phyloP scores from a whole-genome alignment of 2,329 filamentous ascomycete species.

The Phyllachora maydis region DNA sequence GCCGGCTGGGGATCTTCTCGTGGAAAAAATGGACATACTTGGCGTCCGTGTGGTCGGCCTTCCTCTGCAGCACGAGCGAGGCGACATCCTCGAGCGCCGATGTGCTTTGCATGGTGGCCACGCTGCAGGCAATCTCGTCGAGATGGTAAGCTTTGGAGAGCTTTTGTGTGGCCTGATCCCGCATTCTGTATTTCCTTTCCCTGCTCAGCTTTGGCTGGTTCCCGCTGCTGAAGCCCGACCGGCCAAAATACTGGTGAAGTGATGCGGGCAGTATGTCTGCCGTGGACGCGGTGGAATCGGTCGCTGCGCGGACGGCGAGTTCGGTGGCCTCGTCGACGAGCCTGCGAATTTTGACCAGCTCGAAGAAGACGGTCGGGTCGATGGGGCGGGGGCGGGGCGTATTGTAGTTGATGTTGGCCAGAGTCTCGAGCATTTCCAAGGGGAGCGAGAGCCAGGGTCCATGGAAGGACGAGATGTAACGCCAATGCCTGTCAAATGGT shows the following conservation, averaged over 20 bases:
- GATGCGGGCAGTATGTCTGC: constrained; percentile 27
- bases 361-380: constrained; percentile 65
- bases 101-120: constrained; percentile 66
- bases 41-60: constrained; percentile 47
- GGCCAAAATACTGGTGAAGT: constrained; percentile 10
- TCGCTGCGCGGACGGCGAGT: constrained; percentile 57
- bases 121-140: constrained; percentile 67
- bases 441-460: constrained; percentile 69
- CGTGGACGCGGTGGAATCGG: constrained; percentile 45
- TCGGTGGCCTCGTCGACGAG: constrained; percentile 65
- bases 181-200: constrained; percentile 59
- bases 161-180: constrained; percentile 62
- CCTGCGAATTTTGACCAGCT: constrained; percentile 62
- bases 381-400: constrained; percentile 56
- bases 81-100: constrained; percentile 62
- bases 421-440: constrained; percentile 55
- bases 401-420: constrained; percentile 64
- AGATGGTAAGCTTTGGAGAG: constrained; percentile 58
- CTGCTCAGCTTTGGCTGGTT: constrained; percentile 45
- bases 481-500: constrained; percentile 45
- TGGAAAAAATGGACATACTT: constrained; percentile 88
- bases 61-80: constrained; percentile 48
- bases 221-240: constrained; percentile 27
- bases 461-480: constrained; percentile 66
- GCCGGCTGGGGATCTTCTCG: constrained; percentile 64